phyloP scores from a whole-genome alignment of 495 filamentous ascomycete genomes.

The Penicillium manginii region DNA sequence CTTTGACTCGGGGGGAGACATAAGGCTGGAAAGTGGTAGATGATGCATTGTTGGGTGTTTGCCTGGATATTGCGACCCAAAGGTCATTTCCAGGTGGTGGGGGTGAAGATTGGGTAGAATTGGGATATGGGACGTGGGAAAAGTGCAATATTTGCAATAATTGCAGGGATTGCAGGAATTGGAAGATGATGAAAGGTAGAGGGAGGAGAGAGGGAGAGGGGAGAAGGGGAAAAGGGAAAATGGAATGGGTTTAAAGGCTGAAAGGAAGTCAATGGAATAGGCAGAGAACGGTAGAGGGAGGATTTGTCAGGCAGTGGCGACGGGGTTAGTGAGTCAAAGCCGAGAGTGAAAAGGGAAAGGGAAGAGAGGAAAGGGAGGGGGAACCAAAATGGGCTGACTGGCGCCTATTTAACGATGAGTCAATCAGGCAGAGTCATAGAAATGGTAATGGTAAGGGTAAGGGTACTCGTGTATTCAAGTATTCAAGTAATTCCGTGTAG shows the following conservation, averaged over 20 bases:
- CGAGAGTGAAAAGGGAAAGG: slow-evolving; percentile 2
- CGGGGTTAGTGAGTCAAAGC: slow-evolving; percentile 25
- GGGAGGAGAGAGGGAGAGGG: background rate
- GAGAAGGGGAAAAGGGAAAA: background rate
- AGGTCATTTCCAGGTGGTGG: slow-evolving; percentile 30
- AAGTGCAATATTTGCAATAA: slow-evolving; percentile 1
- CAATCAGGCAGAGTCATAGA: slow-evolving; percentile 11
- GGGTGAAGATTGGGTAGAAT: slow-evolving; percentile 6
- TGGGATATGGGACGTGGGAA: background rate
- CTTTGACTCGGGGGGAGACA: slow-evolving; percentile 74
- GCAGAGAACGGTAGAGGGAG: slow-evolving; percentile 13
- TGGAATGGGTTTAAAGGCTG: background rate
- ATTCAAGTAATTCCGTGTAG: too few relatives aligned
- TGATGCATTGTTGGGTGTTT: slow-evolving; percentile 50
- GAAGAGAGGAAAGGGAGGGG: background rate
- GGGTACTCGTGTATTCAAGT: too few relatives aligned
- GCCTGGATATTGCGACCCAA: slow-evolving; percentile 25
- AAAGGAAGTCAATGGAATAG: slow-evolving; percentile 7
- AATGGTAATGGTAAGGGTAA: too few relatives aligned
- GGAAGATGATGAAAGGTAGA: background rate
- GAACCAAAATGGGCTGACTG: background rate
- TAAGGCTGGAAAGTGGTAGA: slow-evolving; percentile 62
- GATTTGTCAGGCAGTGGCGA: slow-evolving; percentile 31
- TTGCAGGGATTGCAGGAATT: background rate
- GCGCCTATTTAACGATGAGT: slow-evolving; percentile 7